Evolutionary conservation across 495 filamentous ascomycete species (phyloP).

Genomic region (Darksidea phi): DNA sequence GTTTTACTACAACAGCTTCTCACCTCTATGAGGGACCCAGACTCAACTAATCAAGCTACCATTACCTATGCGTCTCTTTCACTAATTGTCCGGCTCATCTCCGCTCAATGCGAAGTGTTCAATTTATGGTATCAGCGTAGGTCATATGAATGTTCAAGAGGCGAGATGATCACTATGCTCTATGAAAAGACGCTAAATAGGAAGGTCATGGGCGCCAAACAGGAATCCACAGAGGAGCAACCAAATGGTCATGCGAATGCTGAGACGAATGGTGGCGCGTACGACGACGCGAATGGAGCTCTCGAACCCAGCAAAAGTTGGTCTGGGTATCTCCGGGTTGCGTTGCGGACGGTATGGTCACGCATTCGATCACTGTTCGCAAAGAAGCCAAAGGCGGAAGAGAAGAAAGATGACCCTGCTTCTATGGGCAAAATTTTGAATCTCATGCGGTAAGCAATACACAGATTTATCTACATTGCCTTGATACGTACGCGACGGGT

Average conservation of each 20-base stretch:
- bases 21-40: slow-evolving; percentile 59
- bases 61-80: slow-evolving; percentile 65
- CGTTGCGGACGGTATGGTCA: not conserved
- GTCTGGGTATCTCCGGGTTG: not conserved
- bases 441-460: slow-evolving; percentile 57
- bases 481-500: too few relatives aligned
- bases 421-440: slow-evolving; percentile 84
- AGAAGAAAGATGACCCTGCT: slow-evolving; percentile 56
- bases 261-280: slow-evolving; percentile 34
- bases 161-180: slow-evolving; percentile 84
- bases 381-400: slow-evolving; percentile 7
- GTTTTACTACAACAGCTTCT: slow-evolving; percentile 72
- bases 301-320: not conserved
- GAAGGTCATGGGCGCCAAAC: slow-evolving; percentile 62
- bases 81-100: slow-evolving; percentile 58
- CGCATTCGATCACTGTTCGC: slow-evolving; percentile 1
- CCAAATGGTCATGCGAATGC: slow-evolving; percentile 9
- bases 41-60: slow-evolving; percentile 53
- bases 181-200: slow-evolving; percentile 79
- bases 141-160: slow-evolving; percentile 73
- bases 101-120: slow-evolving; percentile 65
- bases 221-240: slow-evolving; percentile 26
- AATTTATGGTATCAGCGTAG: slow-evolving; percentile 72
- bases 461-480: too few relatives aligned
- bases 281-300: slow-evolving; percentile 39